phyloP scores from a whole-genome alignment of 768 basidiomycete genomes.

The Auricularia sp. region DNA sequence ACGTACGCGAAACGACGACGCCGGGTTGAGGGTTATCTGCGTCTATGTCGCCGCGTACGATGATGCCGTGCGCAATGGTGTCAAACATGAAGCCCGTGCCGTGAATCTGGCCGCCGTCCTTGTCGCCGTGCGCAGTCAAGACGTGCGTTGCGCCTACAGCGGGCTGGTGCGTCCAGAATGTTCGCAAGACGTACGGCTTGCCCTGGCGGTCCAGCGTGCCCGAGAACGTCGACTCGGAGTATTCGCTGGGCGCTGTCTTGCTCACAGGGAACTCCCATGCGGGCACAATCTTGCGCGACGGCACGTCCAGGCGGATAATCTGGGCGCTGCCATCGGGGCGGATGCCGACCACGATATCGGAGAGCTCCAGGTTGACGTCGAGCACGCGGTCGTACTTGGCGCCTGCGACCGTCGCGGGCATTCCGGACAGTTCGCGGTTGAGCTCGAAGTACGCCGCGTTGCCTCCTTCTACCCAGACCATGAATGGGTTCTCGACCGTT shows the following conservation, averaged over 20 bases:
- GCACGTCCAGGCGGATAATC: constrained; percentile 43
- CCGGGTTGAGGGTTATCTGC: constrained; percentile 28
- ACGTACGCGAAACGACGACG: constrained; percentile 31
- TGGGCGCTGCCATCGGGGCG: constrained; percentile 44
- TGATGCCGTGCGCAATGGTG: constrained; percentile 51
- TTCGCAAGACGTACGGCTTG: constrained; percentile 44
- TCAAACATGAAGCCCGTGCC: constrained; percentile 52
- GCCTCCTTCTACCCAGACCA: constrained; percentile 44
- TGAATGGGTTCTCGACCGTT: constrained; percentile 19
- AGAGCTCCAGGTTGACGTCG: constrained; percentile 47
- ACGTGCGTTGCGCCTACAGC: constrained; percentile 47
- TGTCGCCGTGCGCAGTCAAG: constrained; percentile 31
- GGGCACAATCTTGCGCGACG: constrained; percentile 24
- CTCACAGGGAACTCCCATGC: constrained; percentile 44
- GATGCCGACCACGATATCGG: constrained; percentile 53
- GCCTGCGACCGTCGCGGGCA: constrained; percentile 32
- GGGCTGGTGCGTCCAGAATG: constrained; percentile 53
- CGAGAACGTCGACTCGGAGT: constrained; percentile 44
- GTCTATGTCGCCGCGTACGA: constrained; percentile 49
- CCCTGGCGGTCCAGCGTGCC: constrained; percentile 45
- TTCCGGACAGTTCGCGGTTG: constrained; percentile 39
- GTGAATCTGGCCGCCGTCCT: constrained; percentile 33
- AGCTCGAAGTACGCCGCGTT: constrained; percentile 41
- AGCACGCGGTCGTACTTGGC: constrained; percentile 40
- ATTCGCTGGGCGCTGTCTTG: constrained; percentile 32